Evolutionary conservation across 306 rosid species (phyloP), one percentile per base, ranked within the genome.

Genomic region (Abrus pulchellus): DNA sequence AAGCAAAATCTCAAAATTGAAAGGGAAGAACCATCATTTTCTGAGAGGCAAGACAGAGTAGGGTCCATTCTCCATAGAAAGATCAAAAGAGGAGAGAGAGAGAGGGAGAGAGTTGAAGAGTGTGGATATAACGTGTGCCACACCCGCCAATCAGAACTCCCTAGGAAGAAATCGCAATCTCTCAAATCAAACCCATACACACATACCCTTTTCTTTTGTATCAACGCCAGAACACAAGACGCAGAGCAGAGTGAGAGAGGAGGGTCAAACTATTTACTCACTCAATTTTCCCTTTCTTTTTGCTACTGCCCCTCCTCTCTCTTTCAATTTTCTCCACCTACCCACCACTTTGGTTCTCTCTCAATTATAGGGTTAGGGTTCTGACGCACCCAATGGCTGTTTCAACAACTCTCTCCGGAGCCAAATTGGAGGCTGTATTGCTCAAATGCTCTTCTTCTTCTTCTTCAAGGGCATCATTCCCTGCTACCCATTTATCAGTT

Each of bases 111-210:
- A 20, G 20, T 20, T 20, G 20, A 20, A 20, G 20, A 77, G 86
- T 84, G 90, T 82, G 93, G 96, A 91, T 91, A 89, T 81, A 91
- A 79, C 88, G 85, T 43, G 88, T 60, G 48, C 48, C 1, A 5
- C 78, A 78, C 55, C 62, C 32, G 72, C 96, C 93, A 91, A 91
- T 91, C 86, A 85, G 85, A 83, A 14, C 34, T 36, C 83, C 70
- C 70, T 2, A 83, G 81, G 85, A 79, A 85, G 81, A 87, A 82
- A 87, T 90, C 90, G 74, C 56, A 68, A 77, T 33, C 62, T 36
- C 50, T n/a, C 38, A 14, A 5, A 30, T 36, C 40, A 36, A 36
- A 36, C 73, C 11, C 10, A 36, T 49, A 30, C 63, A 56, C 9
- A 5, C 48, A 44, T 1, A 44, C 0, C 9, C 48, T 0, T 1